Conservation (phyloP, 2,329 filamentous ascomycete genomes). For the Fusarium sarcochroum region DNA sequence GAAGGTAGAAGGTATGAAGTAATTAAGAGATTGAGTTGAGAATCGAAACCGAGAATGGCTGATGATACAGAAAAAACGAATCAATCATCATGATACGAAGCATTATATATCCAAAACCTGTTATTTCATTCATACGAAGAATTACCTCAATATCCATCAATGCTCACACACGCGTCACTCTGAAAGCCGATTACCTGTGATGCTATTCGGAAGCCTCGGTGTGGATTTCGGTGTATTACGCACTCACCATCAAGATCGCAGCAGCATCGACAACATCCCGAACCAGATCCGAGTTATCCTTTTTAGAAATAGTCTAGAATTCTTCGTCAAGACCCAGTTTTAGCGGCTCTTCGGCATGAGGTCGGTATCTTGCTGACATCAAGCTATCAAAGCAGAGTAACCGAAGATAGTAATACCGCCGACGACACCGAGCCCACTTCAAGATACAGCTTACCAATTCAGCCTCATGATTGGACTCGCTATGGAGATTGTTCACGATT, state of each 20-base stretch:
- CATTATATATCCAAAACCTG: too few species aligned
- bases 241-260: neutral
- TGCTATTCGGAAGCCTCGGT: conserved; percentile 11
- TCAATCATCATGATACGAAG: too few species aligned
- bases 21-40: neutral
- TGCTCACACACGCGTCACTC: too few species aligned
- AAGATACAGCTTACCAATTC: conserved; percentile 13
- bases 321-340: neutral
- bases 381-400: neutral
- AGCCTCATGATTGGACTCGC: neutral
- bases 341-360: conserved; percentile 14
- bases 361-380: neutral
- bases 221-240: neutral
- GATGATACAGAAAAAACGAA: too few species aligned
- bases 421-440: neutral
- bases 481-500: neutral
- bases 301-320: conserved; percentile 1
- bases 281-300: conserved; percentile 1
- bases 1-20: neutral
- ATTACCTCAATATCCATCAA: neutral
- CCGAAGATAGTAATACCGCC: conserved; percentile 1
- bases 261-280: neutral
- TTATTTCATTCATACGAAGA: too few species aligned
- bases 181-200: neutral
- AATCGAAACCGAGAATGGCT: neutral